Base-by-base conservation (phyloP, 1,284 basidiomycete genomes). In the Phlebopus sp. region DNA sequence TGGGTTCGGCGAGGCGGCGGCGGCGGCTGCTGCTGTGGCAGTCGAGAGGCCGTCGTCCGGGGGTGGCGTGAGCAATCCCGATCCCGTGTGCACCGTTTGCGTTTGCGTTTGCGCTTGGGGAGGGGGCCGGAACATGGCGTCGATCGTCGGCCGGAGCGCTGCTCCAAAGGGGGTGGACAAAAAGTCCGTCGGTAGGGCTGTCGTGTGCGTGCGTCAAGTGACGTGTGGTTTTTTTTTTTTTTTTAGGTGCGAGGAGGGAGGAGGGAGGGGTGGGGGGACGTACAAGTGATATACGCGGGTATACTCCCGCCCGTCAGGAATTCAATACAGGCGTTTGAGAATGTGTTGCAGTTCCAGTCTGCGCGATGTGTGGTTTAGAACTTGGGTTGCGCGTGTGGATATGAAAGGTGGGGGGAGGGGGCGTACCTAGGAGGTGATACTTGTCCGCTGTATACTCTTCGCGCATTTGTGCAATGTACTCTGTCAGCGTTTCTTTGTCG, bases 341-440 rank as follows among this genome's bases (percentile, higher is more conserved):
- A 97, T 2, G 89, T 87, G 64, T 95, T 95, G 67, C 92, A 95
- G 56, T 91, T 92, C 55, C 90, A 90, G 40, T 91, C 88, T 89
- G 36, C 29, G 17, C 30, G 29, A 21, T 10, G 18, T 13, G 25
- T 52, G 17, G 35, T 19, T 34, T n/a, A n/a, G n/a, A n/a, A n/a
- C n/a, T n/a, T n/a, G n/a, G n/a, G n/a, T n/a, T n/a, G n/a, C n/a
- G n/a, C n/a, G n/a, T n/a, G n/a, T n/a, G n/a, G n/a, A n/a, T n/a
- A n/a, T n/a, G n/a, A n/a, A n/a, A n/a, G n/a, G n/a, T n/a, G n/a
- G n/a, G n/a, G n/a, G n/a, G n/a, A n/a, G n/a, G n/a, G n/a, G n/a
- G n/a, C n/a, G n/a, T n/a, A n/a, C n/a, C n/a, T n/a, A 25, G 15
- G 25, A 8, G 19, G 63, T 77, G 51, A 56, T 89, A 88, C 73